These are phyloP conservation scores for Backusella westeae DNA, from an alignment of 192 early-diverging fungal species.

Conservation along the genomic window DNA sequence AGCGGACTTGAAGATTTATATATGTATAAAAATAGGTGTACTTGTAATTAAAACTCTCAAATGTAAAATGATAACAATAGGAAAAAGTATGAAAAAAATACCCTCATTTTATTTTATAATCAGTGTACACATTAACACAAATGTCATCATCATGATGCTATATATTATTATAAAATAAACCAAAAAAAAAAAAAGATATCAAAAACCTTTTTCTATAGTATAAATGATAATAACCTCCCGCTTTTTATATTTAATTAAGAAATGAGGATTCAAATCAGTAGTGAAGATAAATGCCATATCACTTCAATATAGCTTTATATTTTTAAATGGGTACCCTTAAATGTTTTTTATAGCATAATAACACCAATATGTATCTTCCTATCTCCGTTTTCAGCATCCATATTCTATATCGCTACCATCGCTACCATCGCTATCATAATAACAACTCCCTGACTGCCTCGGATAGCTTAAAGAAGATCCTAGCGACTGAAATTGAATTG, in stretches of 20 bases:
- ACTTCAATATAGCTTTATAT: too few relatives aligned
- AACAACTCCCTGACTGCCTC: neutral
- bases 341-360: too few relatives aligned
- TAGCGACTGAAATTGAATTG: neutral
- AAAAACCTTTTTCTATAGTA: neutral
- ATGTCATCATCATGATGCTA: neutral
- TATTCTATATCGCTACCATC: neutral
- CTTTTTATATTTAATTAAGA: neutral
- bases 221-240: neutral
- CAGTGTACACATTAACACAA: neutral
- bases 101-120: neutral
- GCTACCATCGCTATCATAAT: neutral
- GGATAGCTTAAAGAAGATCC: neutral
- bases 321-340: too few relatives aligned
- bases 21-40: neutral
- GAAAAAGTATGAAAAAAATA: neutral
- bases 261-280: too few relatives aligned
- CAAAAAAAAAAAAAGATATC: too few relatives aligned
- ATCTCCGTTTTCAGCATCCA: neutral
- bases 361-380: neutral
- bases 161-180: conserved; percentile 1
- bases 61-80: too few relatives aligned
- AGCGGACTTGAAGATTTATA: neutral
- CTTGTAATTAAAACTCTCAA: too few relatives aligned
- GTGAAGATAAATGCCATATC: too few relatives aligned